Evolutionary conservation across 2,329 filamentous ascomycete genomes (phyloP).

Genomic region (Alternaria alternata): DNA sequence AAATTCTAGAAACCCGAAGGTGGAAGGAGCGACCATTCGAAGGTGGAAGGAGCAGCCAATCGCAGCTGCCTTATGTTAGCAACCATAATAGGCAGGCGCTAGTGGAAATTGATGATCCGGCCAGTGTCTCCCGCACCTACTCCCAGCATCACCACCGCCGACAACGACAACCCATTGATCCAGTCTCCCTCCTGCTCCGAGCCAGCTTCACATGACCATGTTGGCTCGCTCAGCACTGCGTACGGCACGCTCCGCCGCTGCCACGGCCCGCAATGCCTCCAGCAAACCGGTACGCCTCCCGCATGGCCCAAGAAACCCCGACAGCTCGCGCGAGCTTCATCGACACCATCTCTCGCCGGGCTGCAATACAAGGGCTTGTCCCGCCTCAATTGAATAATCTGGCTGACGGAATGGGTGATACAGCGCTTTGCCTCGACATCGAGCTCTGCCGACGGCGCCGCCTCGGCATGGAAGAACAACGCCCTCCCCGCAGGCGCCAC

Average conservation of each 20-base stretch:
- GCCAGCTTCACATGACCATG: constrained; percentile 69
- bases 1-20: too few relatives aligned
- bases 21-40: background rate
- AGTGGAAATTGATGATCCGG: background rate
- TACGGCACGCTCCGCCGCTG: constrained; percentile 84
- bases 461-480: constrained; percentile 83
- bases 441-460: constrained; percentile 73
- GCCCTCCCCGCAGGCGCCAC: constrained; percentile 87
- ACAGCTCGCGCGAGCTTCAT: constrained; percentile 41
- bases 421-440: constrained; percentile 73
- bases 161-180: constrained; percentile 43
- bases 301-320: constrained; percentile 33
- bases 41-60: background rate
- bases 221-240: constrained; percentile 92
- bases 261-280: constrained; percentile 73
- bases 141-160: constrained; percentile 38
- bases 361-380: constrained; percentile 21
- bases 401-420: constrained; percentile 46
- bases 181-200: constrained; percentile 44
- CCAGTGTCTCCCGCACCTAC: constrained; percentile 11
- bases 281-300: constrained; percentile 56
- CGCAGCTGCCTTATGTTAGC: background rate
- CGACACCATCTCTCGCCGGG: constrained; percentile 30
- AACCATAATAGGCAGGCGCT: too few relatives aligned
- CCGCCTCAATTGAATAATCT: constrained; percentile 36